These are phyloP conservation scores for Stylonectria norvegica DNA, from an alignment of 2,329 filamentous ascomycete genomes.

Conservation along the genomic window DNA sequence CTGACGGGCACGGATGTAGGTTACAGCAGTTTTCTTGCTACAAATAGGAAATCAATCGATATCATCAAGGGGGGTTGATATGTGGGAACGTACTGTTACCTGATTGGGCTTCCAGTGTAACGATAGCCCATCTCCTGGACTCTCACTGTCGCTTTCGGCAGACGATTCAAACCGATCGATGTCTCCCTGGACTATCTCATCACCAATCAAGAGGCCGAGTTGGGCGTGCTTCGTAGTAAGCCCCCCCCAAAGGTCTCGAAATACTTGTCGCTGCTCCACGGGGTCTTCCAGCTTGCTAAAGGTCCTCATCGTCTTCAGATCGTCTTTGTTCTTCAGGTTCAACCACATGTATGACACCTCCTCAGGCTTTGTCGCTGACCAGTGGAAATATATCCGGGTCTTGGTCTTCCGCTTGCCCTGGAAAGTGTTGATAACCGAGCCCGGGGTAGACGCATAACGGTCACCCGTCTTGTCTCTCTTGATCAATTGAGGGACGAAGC, in stretches of 20 bases:
- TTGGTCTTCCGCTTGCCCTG: conserved; percentile 9
- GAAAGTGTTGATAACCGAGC: conserved; percentile 7
- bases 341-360: conserved; percentile 13
- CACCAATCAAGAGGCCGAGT: conserved; percentile 13
- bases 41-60: background rate
- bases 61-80: too few relatives aligned
- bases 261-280: conserved; percentile 2
- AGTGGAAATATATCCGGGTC: conserved; percentile 12
- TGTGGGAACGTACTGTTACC: too few relatives aligned
- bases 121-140: conserved; percentile 9
- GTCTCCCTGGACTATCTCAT: conserved; percentile 7
- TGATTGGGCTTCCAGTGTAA: conserved; percentile 7
- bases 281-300: conserved; percentile 4
- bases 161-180: conserved; percentile 6
- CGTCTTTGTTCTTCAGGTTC: conserved; percentile 7
- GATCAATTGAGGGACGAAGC: conserved; percentile 14
- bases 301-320: conserved; percentile 6
- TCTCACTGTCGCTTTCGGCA: conserved; percentile 10
- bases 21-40: conserved; percentile 13
- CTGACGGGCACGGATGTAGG: conserved; percentile 11
- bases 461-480: conserved; percentile 4
- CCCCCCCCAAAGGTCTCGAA: conserved; percentile 11
- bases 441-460: conserved; percentile 5
- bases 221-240: conserved; percentile 10
- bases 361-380: conserved; percentile 8